These are phyloP conservation scores for Globisporangium perplexum DNA, from an alignment of 352 stramenopile genomes.

Conservation along the genomic window DNA sequence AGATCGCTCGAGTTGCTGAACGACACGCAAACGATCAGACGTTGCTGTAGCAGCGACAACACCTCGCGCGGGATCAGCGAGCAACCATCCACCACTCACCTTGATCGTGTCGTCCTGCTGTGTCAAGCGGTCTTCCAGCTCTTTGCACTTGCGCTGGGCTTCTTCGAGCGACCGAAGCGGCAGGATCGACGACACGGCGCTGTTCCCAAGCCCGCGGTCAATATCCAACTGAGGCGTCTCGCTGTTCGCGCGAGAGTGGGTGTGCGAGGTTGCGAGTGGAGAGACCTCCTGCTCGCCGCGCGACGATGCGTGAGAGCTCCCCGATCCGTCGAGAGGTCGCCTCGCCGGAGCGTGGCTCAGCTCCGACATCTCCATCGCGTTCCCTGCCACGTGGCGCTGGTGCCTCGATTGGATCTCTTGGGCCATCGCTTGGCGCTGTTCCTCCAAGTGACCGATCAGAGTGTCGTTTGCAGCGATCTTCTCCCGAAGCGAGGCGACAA, in stretches of 20 bases:
- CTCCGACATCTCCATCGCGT: conserved; percentile 62
- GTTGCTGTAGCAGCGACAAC: background rate
- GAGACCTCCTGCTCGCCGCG: conserved; percentile 8
- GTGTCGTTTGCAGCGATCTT: conserved; percentile 60
- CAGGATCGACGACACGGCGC: conserved; percentile 40
- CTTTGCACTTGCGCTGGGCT: conserved; percentile 69
- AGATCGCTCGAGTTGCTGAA: conserved; percentile 74
- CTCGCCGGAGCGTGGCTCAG: conserved; percentile 33
- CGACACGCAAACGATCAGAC: background rate
- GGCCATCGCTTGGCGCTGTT: conserved; percentile 71
- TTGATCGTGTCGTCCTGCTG: conserved; percentile 79
- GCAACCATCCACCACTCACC: conserved; percentile 18
- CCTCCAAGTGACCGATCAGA: conserved; percentile 52
- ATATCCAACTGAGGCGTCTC: conserved; percentile 21
- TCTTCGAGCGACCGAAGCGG: conserved; percentile 57
- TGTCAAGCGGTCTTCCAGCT: conserved; percentile 65
- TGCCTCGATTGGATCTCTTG: conserved; percentile 62
- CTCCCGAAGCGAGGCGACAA: conserved; percentile 58
- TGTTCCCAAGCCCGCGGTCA: conserved; percentile 12
- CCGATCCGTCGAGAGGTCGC: background rate
- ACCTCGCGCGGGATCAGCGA: background rate
- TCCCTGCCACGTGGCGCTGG: conserved; percentile 32
- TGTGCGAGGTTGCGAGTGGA: conserved; percentile 12
- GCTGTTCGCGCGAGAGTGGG: conserved; percentile 19
- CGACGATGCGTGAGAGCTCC: conserved; percentile 3